Evolutionary conservation across 2,329 filamentous ascomycete genomes (phyloP).

Genomic region (Teratosphaeria pseudoeucalypti): DNA sequence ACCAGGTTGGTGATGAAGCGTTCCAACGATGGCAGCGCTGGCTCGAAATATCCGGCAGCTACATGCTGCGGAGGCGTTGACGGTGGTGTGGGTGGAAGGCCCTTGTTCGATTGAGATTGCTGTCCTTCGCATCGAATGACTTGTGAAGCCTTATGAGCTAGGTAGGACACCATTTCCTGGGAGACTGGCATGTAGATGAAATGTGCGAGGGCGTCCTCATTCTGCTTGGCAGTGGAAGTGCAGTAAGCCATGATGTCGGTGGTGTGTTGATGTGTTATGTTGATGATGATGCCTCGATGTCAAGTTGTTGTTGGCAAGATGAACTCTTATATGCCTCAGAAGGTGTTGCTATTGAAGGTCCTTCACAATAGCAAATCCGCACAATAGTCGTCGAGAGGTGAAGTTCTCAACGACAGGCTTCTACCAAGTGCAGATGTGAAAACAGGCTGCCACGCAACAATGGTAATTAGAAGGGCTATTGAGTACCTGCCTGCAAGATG

Average conservation of each 20-base stretch:
- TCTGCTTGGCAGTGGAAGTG: conserved; percentile 37
- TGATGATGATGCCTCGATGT: no score
- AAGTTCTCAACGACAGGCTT: conserved; percentile 15
- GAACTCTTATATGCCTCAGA: neutral
- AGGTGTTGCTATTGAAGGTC: neutral
- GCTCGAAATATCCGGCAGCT: conserved; percentile 39
- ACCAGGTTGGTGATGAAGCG: conserved; percentile 88
- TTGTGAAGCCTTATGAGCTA: conserved; percentile 61
- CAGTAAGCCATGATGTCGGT: conserved; percentile 34
- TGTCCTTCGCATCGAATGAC: conserved; percentile 67
- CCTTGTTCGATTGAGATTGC: conserved; percentile 31
- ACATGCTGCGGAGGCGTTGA: conserved; percentile 46
- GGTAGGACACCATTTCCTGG: conserved; percentile 65
- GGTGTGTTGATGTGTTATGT: conserved; percentile 5
- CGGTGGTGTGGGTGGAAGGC: conserved; percentile 49
- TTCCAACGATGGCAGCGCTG: conserved; percentile 64
- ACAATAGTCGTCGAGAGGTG: conserved; percentile 8
- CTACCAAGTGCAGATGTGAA: conserved; percentile 3
- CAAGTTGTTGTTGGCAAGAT: neutral
- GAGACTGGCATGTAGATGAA: conserved; percentile 71
- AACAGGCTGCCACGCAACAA: conserved; percentile 11
- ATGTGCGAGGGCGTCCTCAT: conserved; percentile 65
- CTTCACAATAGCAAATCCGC: conserved; percentile 4
- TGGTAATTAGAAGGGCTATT: conserved; percentile 18
- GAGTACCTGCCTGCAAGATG: conserved; percentile 19